Evolutionary conservation across 2,329 filamentous ascomycete genomes (phyloP).

Genomic region (Phyllosticta citriasiana): DNA sequence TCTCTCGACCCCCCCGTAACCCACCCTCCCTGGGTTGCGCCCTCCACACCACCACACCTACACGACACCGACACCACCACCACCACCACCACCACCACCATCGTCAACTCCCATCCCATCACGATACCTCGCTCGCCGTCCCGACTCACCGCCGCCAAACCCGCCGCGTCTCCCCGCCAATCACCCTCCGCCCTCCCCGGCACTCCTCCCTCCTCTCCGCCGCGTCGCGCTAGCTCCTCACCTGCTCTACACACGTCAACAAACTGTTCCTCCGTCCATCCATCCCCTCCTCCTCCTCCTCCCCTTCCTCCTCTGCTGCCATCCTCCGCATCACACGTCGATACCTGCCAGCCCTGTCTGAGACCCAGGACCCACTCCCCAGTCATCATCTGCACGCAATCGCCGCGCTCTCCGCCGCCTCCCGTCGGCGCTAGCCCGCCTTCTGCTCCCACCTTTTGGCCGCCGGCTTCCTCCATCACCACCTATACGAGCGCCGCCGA

Average conservation of each 20-base stretch:
- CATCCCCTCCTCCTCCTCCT: not conserved
- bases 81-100: too few species aligned
- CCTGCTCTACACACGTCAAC: not conserved
- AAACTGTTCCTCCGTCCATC: not conserved
- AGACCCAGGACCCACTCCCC: slow-evolving; percentile 16
- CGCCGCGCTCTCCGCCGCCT: slow-evolving; percentile 19
- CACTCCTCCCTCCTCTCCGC: not conserved
- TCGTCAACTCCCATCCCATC: too few species aligned
- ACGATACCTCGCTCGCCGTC: slow-evolving; percentile 10
- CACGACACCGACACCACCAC: too few species aligned
- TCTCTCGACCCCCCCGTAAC: slow-evolving; percentile 1
- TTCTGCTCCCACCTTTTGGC: slow-evolving; percentile 1
- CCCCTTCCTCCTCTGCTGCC: slow-evolving; percentile 10
- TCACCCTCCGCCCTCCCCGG: not conserved
- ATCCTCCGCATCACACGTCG: slow-evolving; percentile 5
- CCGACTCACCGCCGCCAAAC: slow-evolving; percentile 20
- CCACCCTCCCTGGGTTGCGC: not conserved
- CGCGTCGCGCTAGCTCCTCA: not conserved
- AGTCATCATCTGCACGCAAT: slow-evolving; percentile 46
- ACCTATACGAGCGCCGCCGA: slow-evolving; percentile 7
- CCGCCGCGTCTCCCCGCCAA: slow-evolving; percentile 13
- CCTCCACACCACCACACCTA: too few species aligned
- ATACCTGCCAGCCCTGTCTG: slow-evolving; percentile 19
- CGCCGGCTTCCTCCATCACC: slow-evolving; percentile 2
- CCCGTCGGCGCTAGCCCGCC: slow-evolving; percentile 7